These are phyloP conservation scores for Stephania japonica DNA, from an alignment of 164 flowering plant species.

Conservation along the genomic window DNA sequence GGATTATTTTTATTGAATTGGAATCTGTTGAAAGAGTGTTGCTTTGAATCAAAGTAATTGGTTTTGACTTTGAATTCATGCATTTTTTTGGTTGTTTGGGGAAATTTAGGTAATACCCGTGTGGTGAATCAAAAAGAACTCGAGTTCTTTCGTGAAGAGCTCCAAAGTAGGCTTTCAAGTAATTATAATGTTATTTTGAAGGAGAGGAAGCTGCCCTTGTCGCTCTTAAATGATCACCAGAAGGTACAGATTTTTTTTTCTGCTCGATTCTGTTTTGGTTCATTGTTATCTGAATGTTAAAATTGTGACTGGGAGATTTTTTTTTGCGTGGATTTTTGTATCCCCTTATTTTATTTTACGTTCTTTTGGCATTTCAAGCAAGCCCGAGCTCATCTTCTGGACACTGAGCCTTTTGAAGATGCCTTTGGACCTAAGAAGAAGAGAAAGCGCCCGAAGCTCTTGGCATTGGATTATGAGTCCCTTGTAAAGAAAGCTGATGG, in stretches of 20 bases:
- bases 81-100: constrained; percentile 1
- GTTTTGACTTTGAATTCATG: no score
- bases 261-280: background rate
- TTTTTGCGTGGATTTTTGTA: background rate
- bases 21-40: background rate
- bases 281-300: background rate
- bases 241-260: constrained; percentile 42
- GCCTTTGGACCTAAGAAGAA: constrained; percentile 93
- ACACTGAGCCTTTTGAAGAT: constrained; percentile 74
- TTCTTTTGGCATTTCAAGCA: constrained; percentile 40
- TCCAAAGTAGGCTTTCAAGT: constrained; percentile 56
- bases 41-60: no score
- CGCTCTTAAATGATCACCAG: constrained; percentile 75
- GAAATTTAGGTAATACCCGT: constrained; percentile 66
- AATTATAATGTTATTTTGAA: constrained; percentile 82
- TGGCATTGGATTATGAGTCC: constrained; percentile 80
- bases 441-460: constrained; percentile 84
- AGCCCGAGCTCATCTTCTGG: constrained; percentile 84
- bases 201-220: constrained; percentile 80
- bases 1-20: no score
- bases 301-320: background rate
- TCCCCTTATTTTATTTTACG: background rate
- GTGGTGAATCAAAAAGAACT: constrained; percentile 84
- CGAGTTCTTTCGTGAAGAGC: constrained; percentile 81
- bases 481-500: constrained; percentile 68